These are phyloP conservation scores for Pseudogymnoascus sp. DNA, from an alignment of 2,329 filamentous ascomycete genomes.

Conservation along the genomic window DNA sequence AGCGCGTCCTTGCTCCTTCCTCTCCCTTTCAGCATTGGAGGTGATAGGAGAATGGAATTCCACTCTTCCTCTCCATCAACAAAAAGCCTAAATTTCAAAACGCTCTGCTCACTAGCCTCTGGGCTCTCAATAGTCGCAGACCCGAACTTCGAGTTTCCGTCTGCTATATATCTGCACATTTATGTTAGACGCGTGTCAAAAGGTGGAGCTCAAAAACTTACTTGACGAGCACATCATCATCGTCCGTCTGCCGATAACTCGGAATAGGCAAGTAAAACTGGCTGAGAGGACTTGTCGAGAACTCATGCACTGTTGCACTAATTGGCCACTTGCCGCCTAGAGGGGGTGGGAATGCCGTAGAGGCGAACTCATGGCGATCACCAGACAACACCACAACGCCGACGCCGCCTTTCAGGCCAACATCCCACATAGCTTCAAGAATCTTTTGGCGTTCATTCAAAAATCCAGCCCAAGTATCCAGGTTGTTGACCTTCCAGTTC, in stretches of 20 bases:
- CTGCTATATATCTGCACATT: conserved; percentile 58
- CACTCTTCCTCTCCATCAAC: conserved; percentile 74
- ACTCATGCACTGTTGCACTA: conserved; percentile 70
- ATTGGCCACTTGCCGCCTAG: conserved; percentile 53
- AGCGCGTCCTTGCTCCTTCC: conserved; percentile 24
- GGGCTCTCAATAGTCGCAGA: conserved; percentile 68
- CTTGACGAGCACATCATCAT: conserved; percentile 77
- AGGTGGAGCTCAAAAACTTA: conserved; percentile 39
- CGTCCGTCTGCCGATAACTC: conserved; percentile 74
- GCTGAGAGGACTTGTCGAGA: conserved; percentile 80
- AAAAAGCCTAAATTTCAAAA: conserved; percentile 72
- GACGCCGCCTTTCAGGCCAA: conserved; percentile 58
- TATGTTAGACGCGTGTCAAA: background rate
- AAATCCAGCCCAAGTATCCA: conserved; percentile 94
- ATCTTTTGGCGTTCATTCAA: conserved; percentile 68
- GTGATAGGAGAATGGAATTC: conserved; percentile 51
- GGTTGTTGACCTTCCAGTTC: conserved; percentile 84
- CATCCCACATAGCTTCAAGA: conserved; percentile 88
- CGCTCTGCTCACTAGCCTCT: conserved; percentile 56
- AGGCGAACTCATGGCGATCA: conserved; percentile 94
- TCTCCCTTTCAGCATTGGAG: conserved; percentile 28
- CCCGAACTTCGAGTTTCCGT: conserved; percentile 84
- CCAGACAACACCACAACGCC: conserved; percentile 81
- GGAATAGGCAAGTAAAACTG: conserved; percentile 87
- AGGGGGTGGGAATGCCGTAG: conserved; percentile 67